phyloP scores from a whole-genome alignment of 768 basidiomycete genomes.

The Hypsizygus marmoreus region DNA sequence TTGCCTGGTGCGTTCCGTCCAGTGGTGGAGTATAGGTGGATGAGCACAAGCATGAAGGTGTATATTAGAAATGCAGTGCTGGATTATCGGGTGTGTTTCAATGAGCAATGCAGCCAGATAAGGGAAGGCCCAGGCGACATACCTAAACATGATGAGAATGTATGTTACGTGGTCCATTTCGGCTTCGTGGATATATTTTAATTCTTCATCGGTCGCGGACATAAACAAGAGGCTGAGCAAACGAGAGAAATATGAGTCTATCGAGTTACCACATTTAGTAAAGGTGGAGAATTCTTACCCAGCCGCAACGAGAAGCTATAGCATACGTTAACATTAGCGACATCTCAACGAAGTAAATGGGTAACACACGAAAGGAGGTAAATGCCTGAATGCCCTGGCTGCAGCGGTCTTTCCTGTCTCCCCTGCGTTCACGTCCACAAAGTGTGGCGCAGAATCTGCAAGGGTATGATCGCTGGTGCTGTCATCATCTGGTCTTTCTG shows the following conservation, averaged over 20 bases:
- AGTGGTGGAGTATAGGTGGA: constrained; percentile 66
- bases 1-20: constrained; percentile 52
- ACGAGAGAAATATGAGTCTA: not conserved
- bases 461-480: constrained; percentile 69
- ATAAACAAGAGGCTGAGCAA: constrained; percentile 86
- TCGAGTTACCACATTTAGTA: not conserved
- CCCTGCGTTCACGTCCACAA: too few relatives aligned
- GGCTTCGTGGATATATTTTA: constrained; percentile 63
- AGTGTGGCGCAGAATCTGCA: constrained; percentile 35
- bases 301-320: constrained; percentile 68
- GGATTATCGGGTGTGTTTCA: constrained; percentile 1
- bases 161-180: constrained; percentile 95
- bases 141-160: constrained; percentile 83
- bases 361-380: constrained; percentile 82
- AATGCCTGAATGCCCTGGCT: constrained; percentile 72
- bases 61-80: constrained; percentile 82
- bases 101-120: constrained; percentile 3
- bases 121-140: constrained; percentile 14
- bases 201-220: constrained; percentile 92
- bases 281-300: constrained; percentile 61
- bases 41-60: constrained; percentile 66
- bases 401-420: constrained; percentile 37
- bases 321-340: constrained; percentile 8
- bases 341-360: not conserved
- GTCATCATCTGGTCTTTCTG: constrained; percentile 46